Evolutionary conservation across 2,329 filamentous ascomycete species (phyloP), one percentile per base, ranked within the genome.

Genomic region (Coniochaeta prunicola): DNA sequence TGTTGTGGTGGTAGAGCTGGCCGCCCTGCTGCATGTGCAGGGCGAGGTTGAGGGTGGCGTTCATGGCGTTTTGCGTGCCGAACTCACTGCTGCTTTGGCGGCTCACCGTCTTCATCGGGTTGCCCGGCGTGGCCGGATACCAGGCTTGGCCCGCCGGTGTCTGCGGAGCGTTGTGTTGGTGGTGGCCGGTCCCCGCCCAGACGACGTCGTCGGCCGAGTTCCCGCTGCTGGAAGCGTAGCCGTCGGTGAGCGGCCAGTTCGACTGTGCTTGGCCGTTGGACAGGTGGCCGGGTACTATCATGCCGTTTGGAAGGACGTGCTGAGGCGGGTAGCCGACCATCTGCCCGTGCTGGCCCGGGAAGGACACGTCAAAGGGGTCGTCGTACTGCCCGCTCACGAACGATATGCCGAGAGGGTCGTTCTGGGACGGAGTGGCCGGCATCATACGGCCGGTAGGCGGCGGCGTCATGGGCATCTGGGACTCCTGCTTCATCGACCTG

Each of bases 21-120:
- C 45, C 74, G 59, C 76, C 78, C 0, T 76, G 75, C 45, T 76
- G 74, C 15, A 67, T 68, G 59, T 77, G 74, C 66, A 77, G 72
- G 57, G 71, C 67, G 13, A 77, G 63, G 62, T 77, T 76, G 54
- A 75, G 66, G 31, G 68, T 70, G 19, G 71, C 69, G 57, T 74
- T 73, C 48, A 61, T 62, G 45, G 62, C 61, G 56, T 70, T 71
- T 17, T 34, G 30, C n/a, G 53, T 13, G 45, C 45, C 45, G 45
- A 50, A 50, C 45, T 50, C 45, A 26, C 45, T 50, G 45, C 45
- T 50, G 15, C n/a, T 21, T 26, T 50, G 45, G 45, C 45, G 45
- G 5, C 17, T 50, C 10, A 50, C 45, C 10, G 45, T 17, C 45
- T 50, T 50, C 45, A 50, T 30, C 2, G 45, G 45, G 45, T 50